Conservation (phyloP, 2,329 filamentous ascomycete genomes). For the Fusarium irregulare region DNA sequence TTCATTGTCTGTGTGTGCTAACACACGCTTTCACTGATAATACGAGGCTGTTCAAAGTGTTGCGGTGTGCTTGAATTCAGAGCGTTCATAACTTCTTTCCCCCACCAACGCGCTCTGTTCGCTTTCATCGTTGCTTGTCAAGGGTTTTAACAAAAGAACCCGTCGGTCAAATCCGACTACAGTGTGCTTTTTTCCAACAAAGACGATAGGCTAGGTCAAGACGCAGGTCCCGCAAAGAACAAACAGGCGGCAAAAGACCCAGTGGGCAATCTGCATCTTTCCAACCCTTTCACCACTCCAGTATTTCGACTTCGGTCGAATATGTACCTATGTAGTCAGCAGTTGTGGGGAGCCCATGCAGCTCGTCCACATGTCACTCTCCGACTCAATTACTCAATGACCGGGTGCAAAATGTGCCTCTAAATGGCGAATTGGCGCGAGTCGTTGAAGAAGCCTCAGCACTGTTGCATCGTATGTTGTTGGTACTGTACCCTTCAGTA, state of each 20-base stretch:
- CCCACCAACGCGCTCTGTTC: conserved; percentile 19
- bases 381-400: neutral
- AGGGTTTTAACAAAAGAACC: neutral
- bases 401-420: neutral
- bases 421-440: conserved; percentile 17
- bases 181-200: conserved; percentile 10
- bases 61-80: conserved; percentile 29
- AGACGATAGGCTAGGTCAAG: conserved; percentile 10
- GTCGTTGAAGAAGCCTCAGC: conserved; percentile 7
- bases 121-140: neutral
- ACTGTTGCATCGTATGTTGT: conserved; percentile 30
- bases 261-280: conserved; percentile 7
- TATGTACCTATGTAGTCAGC: conserved; percentile 3
- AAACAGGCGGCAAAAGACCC: neutral
- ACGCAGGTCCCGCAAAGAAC: conserved; percentile 20
- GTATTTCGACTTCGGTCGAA: conserved; percentile 11
- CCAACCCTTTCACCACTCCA: conserved; percentile 10
- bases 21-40: conserved; percentile 10
- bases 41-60: conserved; percentile 18
- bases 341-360: conserved; percentile 11
- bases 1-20: conserved; percentile 5
- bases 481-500: conserved; percentile 17
- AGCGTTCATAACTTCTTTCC: conserved; percentile 5
- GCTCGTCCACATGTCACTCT: conserved; percentile 9
- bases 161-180: conserved; percentile 6